These are phyloP conservation scores for Uncinocarpus reesii DNA, from an alignment of 2,329 filamentous ascomycete species.

Conservation along the genomic window DNA sequence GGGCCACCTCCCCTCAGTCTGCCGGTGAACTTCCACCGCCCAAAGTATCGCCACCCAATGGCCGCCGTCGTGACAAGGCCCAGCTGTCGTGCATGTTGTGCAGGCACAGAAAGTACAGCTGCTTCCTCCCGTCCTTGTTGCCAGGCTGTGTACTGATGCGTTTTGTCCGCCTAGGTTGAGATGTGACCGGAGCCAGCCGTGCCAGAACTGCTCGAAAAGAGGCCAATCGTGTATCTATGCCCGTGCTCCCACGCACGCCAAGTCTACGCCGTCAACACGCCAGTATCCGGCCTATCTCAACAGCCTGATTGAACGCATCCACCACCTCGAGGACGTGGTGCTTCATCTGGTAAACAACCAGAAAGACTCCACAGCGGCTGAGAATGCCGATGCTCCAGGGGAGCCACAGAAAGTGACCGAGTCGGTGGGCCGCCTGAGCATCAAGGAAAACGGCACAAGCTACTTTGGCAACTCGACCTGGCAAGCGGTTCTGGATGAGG, in stretches of 20 bases:
- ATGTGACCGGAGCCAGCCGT: conserved; percentile 15
- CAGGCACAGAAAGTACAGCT: conserved; percentile 12
- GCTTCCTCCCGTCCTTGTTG: background rate
- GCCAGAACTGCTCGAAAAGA: conserved; percentile 11
- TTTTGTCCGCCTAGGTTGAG: conserved; percentile 7
- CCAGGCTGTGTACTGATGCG: background rate
- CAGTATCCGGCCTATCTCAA: conserved; percentile 10
- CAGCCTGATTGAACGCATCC: conserved; percentile 10
- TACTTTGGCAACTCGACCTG: conserved; percentile 27
- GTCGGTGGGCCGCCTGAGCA: conserved; percentile 16
- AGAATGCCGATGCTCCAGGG: background rate
- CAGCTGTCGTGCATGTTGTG: conserved; percentile 14
- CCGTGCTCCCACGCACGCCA: background rate
- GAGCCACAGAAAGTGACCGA: conserved; percentile 4
- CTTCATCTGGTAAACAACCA: conserved; percentile 17
- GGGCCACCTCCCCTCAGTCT: background rate
- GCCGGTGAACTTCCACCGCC: background rate
- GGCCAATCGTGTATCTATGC: conserved; percentile 11
- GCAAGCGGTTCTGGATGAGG: conserved; percentile 24
- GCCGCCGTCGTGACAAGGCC: conserved; percentile 13
- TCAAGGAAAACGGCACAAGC: conserved; percentile 21
- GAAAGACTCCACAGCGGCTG: background rate
- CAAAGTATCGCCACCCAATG: background rate
- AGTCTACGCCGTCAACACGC: background rate
- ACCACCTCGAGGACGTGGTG: conserved; percentile 22